Evolutionary conservation across 2,329 filamentous ascomycete genomes (phyloP), one percentile per base, ranked within the genome.

Genomic region (Colletotrichum ledebouriae): DNA sequence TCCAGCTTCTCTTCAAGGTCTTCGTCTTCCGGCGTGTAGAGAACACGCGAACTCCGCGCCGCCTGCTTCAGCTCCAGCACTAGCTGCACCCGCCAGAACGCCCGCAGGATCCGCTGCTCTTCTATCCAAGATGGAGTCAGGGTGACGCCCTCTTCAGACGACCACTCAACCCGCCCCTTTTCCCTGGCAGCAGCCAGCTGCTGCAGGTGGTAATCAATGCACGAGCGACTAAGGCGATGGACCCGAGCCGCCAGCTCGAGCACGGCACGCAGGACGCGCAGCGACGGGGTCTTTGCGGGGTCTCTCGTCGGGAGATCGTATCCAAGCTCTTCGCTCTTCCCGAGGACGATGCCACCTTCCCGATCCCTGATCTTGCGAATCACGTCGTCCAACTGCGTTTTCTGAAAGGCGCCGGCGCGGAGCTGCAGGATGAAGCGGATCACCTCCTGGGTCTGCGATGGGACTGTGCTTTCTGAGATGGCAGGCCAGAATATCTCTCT

Each of bases 51-150:
- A 3, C 17, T 41, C 2, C 20, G 41, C 33, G 25, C 61, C 6
- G 65, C 65, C 13, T 11, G 10, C 1, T 50, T 53, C 50, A 69
- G 5, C 13, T 69, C 67, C 42, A 13, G 17, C 2, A 69, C 37
- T 5, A 69, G 50, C 29, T 63, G 67, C 10, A 69, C n/a, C 2
- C 67, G 57, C 67, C 67, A 69, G 12, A 69, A 62, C 1, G 63
- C 67, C 3, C 63, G 41, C 2, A 67, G 56, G 2, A 57, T 37
- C 1, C 67, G 63, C 13, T 69, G 63, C 6, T 69, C 67, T 33
- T 69, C 67, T 2, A 53, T 29, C 67, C 67, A 69, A 1, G 65
- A 68, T 1, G 49, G 55, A 25, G 1, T 11, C 25, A 4, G 39
- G 12, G 6, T 1, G 5, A 15, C 3, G 1, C 25, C 33, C 3